Evolutionary conservation across 192 early-diverging fungal genomes (phyloP), one percentile per base, ranked within the genome.

Genomic region (Thamnidium elegans): DNA sequence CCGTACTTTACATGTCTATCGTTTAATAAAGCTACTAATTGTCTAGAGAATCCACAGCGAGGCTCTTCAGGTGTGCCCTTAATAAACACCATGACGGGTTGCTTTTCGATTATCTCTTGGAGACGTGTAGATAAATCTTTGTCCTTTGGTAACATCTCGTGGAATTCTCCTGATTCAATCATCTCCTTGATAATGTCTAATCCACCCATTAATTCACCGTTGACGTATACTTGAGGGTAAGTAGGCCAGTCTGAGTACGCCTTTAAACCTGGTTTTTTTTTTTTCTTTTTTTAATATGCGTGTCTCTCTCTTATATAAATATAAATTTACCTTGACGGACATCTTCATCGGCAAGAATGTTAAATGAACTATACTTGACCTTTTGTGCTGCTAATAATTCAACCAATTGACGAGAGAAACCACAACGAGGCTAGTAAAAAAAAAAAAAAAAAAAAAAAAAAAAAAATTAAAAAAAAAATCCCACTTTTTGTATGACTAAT

Each of bases 181-280:
- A 98, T 90, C 70, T 87, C 86, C 19, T 92, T 81, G 69, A 98
- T 72, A 67, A 98, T 96, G 72, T 98, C 94, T 69, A 87, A 90
- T 19, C 96, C 96, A 62, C 96, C 94, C 50, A 97, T 86, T 73
- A 98, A 95, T 80, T 97, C 92, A 67, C 94, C 94, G 69, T 94
- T 90, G 72, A 98, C 82, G 67, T 91, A 98, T 7, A 98, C 89
- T 79, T 98, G 96, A 15, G 96, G 96, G 71, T 93, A 90, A 36
- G 96, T 98, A 10, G 94, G 96, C 96, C 96, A 98, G 55, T 93
- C 81, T 30, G 74, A 69, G 43, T 77, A 75, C 42, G 54, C 23
- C 36, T 63, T 62, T 46, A 73, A 62, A 3, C 70, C 55, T 65
- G 19, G 43, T 45, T 34, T 14, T 13, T 55, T 7, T 26, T 26